Evolutionary conservation across 2,329 filamentous ascomycete species (phyloP).

Genomic region (Parafenestella ontariensis): DNA sequence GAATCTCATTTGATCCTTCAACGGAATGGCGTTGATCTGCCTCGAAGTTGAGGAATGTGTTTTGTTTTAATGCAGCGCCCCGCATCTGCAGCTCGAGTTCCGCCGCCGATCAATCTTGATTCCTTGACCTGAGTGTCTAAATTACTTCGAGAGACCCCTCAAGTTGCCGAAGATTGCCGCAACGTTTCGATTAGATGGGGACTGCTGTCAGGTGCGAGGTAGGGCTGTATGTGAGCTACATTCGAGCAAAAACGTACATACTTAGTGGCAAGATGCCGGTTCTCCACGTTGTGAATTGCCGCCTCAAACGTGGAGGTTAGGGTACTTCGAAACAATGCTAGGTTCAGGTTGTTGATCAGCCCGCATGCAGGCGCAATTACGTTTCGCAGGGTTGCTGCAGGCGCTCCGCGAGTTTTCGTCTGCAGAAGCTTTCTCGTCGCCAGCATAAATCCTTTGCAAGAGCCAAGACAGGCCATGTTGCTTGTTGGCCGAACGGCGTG

Average conservation of each 20-base stretch:
- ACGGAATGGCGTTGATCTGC: not conserved
- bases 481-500: conserved; percentile 19
- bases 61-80: not conserved
- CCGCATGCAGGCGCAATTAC: conserved; percentile 20
- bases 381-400: conserved; percentile 14
- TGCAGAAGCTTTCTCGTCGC: conserved; percentile 1
- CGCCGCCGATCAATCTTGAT: conserved; percentile 3
- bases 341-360: conserved; percentile 10
- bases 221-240: not conserved
- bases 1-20: not conserved
- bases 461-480: conserved; percentile 18
- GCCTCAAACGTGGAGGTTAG: not conserved
- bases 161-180: not conserved
- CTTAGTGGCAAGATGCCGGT: not conserved
- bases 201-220: not conserved
- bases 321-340: conserved; percentile 5
- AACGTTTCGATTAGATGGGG: not conserved
- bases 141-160: not conserved
- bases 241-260: too few relatives aligned
- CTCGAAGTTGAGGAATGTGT: not conserved
- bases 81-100: conserved; percentile 1
- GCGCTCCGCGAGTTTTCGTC: not conserved
- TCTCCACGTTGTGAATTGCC: not conserved
- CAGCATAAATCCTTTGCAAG: conserved; percentile 2
- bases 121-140: not conserved